These are phyloP conservation scores for Rhodotorula sp. DNA, from an alignment of 1,284 basidiomycete species.

Conservation along the genomic window DNA sequence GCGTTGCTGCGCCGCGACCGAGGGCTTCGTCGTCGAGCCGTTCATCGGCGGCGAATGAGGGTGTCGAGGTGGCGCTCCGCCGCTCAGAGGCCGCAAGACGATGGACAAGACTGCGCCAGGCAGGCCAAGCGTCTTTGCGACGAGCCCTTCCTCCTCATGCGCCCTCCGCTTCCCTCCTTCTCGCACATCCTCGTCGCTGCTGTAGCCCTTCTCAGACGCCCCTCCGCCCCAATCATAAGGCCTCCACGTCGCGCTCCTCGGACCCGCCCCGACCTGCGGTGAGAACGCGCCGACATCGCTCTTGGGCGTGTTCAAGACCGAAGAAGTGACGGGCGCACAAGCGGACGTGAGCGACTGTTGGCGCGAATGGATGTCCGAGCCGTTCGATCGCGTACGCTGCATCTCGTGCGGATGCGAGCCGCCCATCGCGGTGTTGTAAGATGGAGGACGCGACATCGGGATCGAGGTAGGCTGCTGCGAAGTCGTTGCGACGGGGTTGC, in stretches of 20 bases:
- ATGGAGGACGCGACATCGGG: slow-evolving; percentile 22
- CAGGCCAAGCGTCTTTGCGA: slow-evolving; percentile 15
- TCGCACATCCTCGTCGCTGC: slow-evolving; percentile 18
- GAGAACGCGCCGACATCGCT: slow-evolving; percentile 13
- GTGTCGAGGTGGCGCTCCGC: neutral
- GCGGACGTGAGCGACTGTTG: slow-evolving; percentile 37
- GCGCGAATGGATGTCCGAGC: slow-evolving; percentile 29
- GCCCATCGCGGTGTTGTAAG: slow-evolving; percentile 18
- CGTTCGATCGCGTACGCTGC: slow-evolving; percentile 27
- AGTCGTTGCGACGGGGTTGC: neutral
- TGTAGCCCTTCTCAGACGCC: slow-evolving; percentile 8
- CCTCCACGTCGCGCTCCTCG: slow-evolving; percentile 11
- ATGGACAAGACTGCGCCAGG: slow-evolving; percentile 23
- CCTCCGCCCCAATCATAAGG: slow-evolving; percentile 31
- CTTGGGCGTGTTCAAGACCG: slow-evolving; percentile 16
- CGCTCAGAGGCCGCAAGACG: slow-evolving; percentile 28
- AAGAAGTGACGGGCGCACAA: slow-evolving; percentile 34
- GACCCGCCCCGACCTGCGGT: neutral
- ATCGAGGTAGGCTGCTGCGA: slow-evolving; percentile 4
- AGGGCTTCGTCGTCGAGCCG: slow-evolving; percentile 11
- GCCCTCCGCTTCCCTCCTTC: slow-evolving; percentile 18
- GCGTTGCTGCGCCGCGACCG: slow-evolving; percentile 4
- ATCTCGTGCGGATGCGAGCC: slow-evolving; percentile 16
- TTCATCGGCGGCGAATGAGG: slow-evolving; percentile 20
- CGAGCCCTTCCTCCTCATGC: neutral